Percentiles rank a stretch among this genome's conserved stretches.
These are phyloP conservation scores for Cyphellophora attinorum DNA, from an alignment of 2,329 filamentous ascomycete genomes.

Conservation along the genomic window DNA sequence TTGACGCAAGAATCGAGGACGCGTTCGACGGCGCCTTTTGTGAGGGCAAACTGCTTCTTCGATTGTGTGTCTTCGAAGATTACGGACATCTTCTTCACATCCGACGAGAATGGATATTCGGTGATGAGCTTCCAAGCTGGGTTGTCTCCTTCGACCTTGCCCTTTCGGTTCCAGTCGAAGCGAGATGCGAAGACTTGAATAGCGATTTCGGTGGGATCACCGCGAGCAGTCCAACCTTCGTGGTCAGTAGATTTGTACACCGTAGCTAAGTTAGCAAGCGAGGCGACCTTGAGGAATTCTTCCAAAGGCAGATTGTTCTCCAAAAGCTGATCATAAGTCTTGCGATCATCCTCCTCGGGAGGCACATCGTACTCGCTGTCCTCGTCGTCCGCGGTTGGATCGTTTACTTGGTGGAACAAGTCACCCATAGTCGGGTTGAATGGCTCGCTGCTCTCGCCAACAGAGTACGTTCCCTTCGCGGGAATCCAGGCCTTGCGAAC, in stretches of 20 bases:
- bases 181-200: conserved; percentile 65
- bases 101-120: conserved; percentile 66
- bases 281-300: conserved; percentile 53
- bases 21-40: conserved; percentile 54
- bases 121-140: conserved; percentile 49
- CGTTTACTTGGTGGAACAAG: conserved; percentile 29
- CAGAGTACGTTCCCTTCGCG: conserved; percentile 45
- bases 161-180: conserved; percentile 53
- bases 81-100: conserved; percentile 68
- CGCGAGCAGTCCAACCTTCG: conserved; percentile 51
- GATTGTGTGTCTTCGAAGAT: conserved; percentile 39
- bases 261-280: conserved; percentile 56
- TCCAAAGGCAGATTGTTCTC: conserved; percentile 40
- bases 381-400: conserved; percentile 22
- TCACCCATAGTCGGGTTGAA: conserved; percentile 47
- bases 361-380: conserved; percentile 1
- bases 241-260: conserved; percentile 43
- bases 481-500: conserved; percentile 52
- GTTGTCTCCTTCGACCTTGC: conserved; percentile 40
- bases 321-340: conserved; percentile 25
- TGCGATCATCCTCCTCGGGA: conserved; percentile 20
- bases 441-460: conserved; percentile 47
- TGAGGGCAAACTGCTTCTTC: conserved; percentile 26
- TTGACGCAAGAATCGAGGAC: conserved; percentile 55
- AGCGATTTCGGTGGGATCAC: conserved; percentile 63